Base-by-base conservation (phyloP, 2,329 filamentous ascomycete species). In the Trichoderma arundinaceum region DNA sequence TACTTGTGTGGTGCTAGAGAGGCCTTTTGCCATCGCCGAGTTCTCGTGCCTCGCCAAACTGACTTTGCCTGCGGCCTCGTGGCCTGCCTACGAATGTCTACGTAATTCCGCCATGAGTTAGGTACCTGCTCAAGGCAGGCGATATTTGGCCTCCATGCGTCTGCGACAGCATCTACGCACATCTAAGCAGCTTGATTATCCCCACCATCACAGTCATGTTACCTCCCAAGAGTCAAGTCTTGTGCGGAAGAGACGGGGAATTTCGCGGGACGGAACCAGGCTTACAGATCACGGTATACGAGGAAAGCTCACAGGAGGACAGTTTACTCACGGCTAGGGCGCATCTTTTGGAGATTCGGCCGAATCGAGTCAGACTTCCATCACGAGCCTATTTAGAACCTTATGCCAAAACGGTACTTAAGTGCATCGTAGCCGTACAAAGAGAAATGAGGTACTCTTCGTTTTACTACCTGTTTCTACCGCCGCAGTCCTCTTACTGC, bases 41-140 rank as follows among this genome's bases (percentile, higher is more conserved):
- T 56, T 56, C 64, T 49, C 57, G 64, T 60, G 57, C 64, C 57
- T 49, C 38, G 41, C n/a, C 41, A 32, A 51, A 46, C 56, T 39
- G 54, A 60, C 46, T 52, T 44, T 51, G n/a, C n/a, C 60, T 8
- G 39, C n/a, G 56, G 54, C 48, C 63, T 65, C 54, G 56, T 60
- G 63, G 56, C 56, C 56, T 53, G 56, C 48, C 39, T 59, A 51
- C 64, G 52, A 61, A 56, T 62, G 49, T 44, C 57, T 52, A 66
- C 64, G 64, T 66, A 66, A 66, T 53, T 60, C 38, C 32, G 7
- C 35, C 22, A 35, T 35, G 15, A 38, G 12, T 28, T 28, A 28
- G 22, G 22, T 28, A 28, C 22, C 22, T 39, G 12, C 17, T 28
- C 56, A 61, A 66, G 64, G 56, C 64, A 66, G 64, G 43, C 56